A percentile compares a stretch with the other conserved stretches of the same genome.
These are phyloP conservation scores for Colletotrichum abscissum DNA, from an alignment of 2,329 filamentous ascomycete species.

Conservation along the genomic window DNA sequence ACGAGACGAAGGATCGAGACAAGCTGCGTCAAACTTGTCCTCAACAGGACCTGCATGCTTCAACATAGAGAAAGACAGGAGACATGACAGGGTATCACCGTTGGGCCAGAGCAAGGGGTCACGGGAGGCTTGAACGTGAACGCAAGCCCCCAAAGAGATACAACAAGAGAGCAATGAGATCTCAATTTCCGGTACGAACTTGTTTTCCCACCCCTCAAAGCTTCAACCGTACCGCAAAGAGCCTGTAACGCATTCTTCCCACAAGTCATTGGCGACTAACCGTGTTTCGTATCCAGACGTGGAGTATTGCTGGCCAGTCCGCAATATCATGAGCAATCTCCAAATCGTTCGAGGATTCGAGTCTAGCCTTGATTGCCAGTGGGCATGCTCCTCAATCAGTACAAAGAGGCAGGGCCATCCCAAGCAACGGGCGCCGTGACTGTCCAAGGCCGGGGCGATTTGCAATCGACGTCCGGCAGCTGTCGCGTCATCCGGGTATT, in stretches of 20 bases:
- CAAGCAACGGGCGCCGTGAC: background rate
- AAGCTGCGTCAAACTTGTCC: slow-evolving; percentile 9
- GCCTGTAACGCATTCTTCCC: background rate
- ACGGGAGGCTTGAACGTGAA: no score
- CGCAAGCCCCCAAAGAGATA: no score
- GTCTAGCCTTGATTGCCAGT: background rate
- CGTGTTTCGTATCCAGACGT: slow-evolving; percentile 8
- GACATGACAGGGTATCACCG: background rate
- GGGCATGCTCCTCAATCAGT: background rate
- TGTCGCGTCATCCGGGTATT: background rate
- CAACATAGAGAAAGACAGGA: slow-evolving; percentile 2
- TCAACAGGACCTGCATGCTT: background rate
- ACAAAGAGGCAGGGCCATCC: background rate
- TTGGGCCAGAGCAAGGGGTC: background rate
- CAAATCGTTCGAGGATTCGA: background rate
- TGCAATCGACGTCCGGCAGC: background rate
- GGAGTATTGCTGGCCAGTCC: background rate
- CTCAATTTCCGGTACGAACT: no score
- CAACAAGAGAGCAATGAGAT: no score
- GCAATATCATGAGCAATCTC: background rate
- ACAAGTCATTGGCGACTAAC: background rate
- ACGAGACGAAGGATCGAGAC: slow-evolving; percentile 16
- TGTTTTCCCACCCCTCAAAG: background rate
- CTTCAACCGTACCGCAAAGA: background rate
- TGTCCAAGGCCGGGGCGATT: background rate